These are phyloP conservation scores for Diaporthe amygdali DNA, from an alignment of 2,329 filamentous ascomycete genomes.

Conservation along the genomic window DNA sequence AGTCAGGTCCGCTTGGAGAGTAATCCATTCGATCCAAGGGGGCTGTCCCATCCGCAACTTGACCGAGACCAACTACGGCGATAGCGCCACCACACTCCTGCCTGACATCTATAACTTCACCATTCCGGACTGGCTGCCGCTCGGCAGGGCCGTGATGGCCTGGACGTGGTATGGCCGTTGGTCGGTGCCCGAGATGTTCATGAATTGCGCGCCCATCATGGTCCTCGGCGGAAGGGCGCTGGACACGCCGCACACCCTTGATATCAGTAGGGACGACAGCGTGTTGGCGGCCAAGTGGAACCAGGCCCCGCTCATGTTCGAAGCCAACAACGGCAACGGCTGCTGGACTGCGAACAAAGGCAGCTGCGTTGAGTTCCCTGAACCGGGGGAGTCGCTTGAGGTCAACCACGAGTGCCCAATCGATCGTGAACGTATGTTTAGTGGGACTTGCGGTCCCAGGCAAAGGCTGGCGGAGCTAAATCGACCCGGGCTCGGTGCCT, in stretches of 20 bases:
- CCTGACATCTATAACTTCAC: not conserved
- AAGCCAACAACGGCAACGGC: not conserved
- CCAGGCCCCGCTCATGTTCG: slow-evolving; percentile 3
- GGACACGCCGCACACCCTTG: not conserved
- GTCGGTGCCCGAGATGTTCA: not conserved
- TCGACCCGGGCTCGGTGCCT: not conserved
- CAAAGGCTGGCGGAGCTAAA: not conserved
- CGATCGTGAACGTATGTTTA: not conserved
- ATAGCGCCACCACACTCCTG: not conserved
- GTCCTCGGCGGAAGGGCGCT: not conserved
- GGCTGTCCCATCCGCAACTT: slow-evolving; percentile 5
- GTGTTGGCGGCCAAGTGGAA: not conserved
- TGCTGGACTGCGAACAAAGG: slow-evolving; percentile 1
- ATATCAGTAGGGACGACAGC: not conserved
- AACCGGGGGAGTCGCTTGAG: not conserved
- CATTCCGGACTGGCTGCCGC: slow-evolving; percentile 2
- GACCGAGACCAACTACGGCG: slow-evolving; percentile 3
- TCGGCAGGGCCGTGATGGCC: not conserved
- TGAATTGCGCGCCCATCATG: slow-evolving; percentile 4
- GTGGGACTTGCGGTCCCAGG: not conserved
- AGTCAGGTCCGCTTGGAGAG: not conserved
- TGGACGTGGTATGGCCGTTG: slow-evolving; percentile 12
- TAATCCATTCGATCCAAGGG: slow-evolving; percentile 2
- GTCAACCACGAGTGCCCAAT: not conserved
- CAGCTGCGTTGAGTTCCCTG: slow-evolving; percentile 8